A percentile compares a stretch with the other conserved stretches of the same genome.
phyloP scores from a whole-genome alignment of 345 rosid species.

The Theobroma cacao region DNA sequence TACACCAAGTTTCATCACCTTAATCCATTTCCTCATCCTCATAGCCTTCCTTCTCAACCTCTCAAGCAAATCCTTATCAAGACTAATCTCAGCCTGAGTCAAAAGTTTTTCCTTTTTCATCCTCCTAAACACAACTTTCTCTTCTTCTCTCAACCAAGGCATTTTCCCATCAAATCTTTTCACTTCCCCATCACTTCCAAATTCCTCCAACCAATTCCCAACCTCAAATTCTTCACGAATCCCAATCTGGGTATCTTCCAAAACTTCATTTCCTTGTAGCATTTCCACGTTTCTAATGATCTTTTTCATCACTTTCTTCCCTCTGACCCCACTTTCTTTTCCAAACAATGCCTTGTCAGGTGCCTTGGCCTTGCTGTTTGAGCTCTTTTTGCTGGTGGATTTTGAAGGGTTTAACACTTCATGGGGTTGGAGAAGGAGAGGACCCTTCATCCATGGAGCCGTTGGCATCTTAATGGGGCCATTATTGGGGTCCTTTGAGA shows the following conservation, averaged over 20 bases:
- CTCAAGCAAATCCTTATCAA: conserved; percentile 49
- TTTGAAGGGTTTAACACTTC: conserved; percentile 34
- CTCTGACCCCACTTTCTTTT: conserved; percentile 68
- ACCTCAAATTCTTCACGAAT: conserved; percentile 27
- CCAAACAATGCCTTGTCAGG: conserved; percentile 57
- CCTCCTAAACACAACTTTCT: conserved; percentile 47
- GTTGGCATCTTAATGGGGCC: conserved; percentile 42
- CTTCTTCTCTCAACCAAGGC: conserved; percentile 69
- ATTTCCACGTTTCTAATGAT: conserved; percentile 55
- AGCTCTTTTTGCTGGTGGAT: conserved; percentile 21
- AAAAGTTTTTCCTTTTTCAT: conserved; percentile 52
- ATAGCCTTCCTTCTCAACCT: conserved; percentile 61
- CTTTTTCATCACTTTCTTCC: conserved; percentile 58
- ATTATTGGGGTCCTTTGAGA: conserved; percentile 17
- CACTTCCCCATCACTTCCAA: conserved; percentile 13
- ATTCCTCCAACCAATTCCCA: conserved; percentile 26
- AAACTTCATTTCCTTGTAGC: conserved; percentile 30
- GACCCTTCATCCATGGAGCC: conserved; percentile 77
- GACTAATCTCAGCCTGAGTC: conserved; percentile 49
- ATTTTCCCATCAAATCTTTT: conserved; percentile 37
- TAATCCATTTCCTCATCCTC: conserved; percentile 74
- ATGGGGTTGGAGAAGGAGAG: conserved; percentile 52
- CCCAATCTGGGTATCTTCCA: conserved; percentile 17
- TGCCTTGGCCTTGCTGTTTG: conserved; percentile 24
- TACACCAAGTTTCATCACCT: conserved; percentile 85